Evolutionary conservation across 202 grass and related monocot species (phyloP), one percentile per base, ranked within the genome.

Genomic region (Panicum hallii): DNA sequence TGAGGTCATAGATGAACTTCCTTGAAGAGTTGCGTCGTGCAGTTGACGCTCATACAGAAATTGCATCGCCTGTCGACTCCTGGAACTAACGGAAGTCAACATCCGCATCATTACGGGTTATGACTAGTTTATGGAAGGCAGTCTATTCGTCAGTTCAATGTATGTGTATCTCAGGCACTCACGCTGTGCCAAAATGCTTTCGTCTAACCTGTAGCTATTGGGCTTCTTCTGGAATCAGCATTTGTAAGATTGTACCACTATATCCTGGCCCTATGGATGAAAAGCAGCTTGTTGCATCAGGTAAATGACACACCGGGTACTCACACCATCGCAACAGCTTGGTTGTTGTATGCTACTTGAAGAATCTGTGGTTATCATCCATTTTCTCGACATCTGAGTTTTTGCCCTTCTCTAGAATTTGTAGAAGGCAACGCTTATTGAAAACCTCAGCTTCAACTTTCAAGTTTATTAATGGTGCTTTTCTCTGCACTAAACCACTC

Each of bases 1-100:
- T 72, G 89, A 46, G 61, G 19, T 52, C 30, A 66, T 4, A 91
- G 89, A 91, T 91, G 89, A 91, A 91, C 76, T 91, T 91, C 56
- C 47, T 84, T 34, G 89, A 91, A 77, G 85, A 91, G 22, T 69
- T 91, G 81, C 70, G 85, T 0, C 81, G n/a, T 44, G 76, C 70
- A 32, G 9, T 91, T 11, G 85, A 91, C 17, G 64, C 85, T 72
- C 81, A 84, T 50, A 66, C 85, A 12, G 77, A 34, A 50, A 46
- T 70, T 61, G 63, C 40, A 58, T 49, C 41, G 0, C 47, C 63
- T 42, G 34, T 65, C 1, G 40, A 58, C 75, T 47, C 40, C 63
- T 80, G 81, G 62, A 81, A 81, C 58, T 87, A 84, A 77, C 49
- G 14, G 26, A 79, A 74, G 40, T 54, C 50, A 83, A 19, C 42